Conservation (phyloP, 2,329 filamentous ascomycete genomes). For the Pseudocercospora ulei region DNA sequence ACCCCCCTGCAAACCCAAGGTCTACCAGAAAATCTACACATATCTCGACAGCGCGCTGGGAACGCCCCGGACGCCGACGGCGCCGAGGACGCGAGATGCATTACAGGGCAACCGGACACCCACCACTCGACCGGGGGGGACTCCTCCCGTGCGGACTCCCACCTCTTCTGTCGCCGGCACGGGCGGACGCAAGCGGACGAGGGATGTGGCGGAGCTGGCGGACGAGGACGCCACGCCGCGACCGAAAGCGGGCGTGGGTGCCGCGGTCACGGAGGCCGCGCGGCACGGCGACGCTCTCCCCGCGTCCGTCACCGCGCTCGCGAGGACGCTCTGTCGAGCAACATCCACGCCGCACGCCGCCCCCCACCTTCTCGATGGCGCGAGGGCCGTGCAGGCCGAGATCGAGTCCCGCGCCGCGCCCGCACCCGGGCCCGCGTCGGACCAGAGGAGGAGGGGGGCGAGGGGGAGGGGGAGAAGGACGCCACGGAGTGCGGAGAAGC, state of each 20-base stretch:
- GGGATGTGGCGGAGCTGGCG: conserved; percentile 12
- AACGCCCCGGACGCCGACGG: conserved; percentile 33
- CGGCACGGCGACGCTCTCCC: conserved; percentile 9
- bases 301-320: conserved; percentile 28
- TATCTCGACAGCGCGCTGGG: conserved; percentile 65
- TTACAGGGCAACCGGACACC: conserved; percentile 5
- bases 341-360: conserved; percentile 17
- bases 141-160: too few species aligned
- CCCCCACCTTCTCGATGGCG: conserved; percentile 23
- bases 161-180: too few species aligned
- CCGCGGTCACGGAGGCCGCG: background rate
- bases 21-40: conserved; percentile 74
- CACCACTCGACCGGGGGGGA: too few species aligned
- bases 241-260: conserved; percentile 7
- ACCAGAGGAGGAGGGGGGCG: too few species aligned
- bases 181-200: too few species aligned
- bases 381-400: conserved; percentile 17
- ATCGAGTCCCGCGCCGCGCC: conserved; percentile 13
- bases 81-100: conserved; percentile 11
- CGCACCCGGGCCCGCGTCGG: background rate
- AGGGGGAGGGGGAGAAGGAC: conserved; percentile 12
- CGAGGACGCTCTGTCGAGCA: conserved; percentile 46
- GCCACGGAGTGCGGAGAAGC: conserved; percentile 14
- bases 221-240: conserved; percentile 11
- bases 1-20: conserved; percentile 65